phyloP scores from a whole-genome alignment of 2,329 filamentous ascomycete genomes.

The Colletotrichum sp. region DNA sequence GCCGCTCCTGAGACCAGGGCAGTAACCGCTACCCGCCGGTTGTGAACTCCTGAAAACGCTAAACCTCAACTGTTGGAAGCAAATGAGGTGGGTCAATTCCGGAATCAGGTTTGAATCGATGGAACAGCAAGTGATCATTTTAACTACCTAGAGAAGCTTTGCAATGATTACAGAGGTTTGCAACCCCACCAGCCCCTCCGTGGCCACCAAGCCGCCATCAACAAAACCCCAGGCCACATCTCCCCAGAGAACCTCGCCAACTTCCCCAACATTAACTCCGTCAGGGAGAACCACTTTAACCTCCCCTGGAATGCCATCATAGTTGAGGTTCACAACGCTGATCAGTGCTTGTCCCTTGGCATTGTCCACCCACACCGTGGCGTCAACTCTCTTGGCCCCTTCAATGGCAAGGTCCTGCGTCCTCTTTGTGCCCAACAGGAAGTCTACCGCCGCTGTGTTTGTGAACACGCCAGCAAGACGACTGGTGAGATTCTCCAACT shows the following conservation, averaged over 20 bases:
- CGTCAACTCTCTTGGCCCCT: constrained; percentile 5
- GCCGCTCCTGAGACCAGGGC: too few relatives aligned
- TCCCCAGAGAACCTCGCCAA: constrained; percentile 2
- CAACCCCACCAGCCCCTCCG: not conserved
- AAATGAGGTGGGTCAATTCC: too few relatives aligned
- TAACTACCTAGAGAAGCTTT: not conserved
- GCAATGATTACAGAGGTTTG: not conserved
- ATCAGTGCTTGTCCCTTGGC: not conserved
- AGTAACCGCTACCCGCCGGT: too few relatives aligned
- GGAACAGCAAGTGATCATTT: too few relatives aligned
- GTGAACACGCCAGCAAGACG: constrained; percentile 42
- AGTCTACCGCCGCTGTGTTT: constrained; percentile 37
- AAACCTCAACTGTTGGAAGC: too few relatives aligned
- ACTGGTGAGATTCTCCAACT: constrained; percentile 42
- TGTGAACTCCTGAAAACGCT: too few relatives aligned
- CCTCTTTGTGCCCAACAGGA: constrained; percentile 24
- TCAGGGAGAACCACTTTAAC: not conserved
- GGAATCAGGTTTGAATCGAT: too few relatives aligned
- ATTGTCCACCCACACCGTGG: not conserved
- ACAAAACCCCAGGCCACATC: not conserved
- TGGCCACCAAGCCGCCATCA: not conserved
- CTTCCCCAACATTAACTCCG: not conserved
- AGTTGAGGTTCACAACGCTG: constrained; percentile 5
- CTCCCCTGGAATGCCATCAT: not conserved
- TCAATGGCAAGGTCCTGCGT: constrained; percentile 1